Percentiles rank a stretch among this genome's conserved stretches.
phyloP scores from a whole-genome alignment of 129 eudicot genomes.

The Centella asiatica region DNA sequence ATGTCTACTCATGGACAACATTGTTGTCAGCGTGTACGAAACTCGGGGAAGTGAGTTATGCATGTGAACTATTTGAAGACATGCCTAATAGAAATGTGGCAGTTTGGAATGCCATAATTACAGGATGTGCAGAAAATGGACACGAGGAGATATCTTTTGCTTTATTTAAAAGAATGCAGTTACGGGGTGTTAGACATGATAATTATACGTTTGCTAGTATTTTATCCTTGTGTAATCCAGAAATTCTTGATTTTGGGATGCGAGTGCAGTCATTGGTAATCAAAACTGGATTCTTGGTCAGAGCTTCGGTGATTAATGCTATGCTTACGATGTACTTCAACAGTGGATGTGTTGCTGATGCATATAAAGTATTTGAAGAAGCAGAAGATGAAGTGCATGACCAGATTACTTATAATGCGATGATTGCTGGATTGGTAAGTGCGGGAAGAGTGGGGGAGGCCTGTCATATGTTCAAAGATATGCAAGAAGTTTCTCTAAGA shows the following conservation, averaged over 20 bases:
- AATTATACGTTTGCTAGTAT: conserved; percentile 76
- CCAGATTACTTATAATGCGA: conserved; percentile 61
- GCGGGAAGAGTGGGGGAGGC: conserved; percentile 53
- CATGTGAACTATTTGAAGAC: conserved; percentile 55
- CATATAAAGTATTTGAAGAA: conserved; percentile 50
- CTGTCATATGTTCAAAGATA: conserved; percentile 41
- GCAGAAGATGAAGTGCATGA: conserved; percentile 28
- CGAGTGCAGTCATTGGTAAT: conserved; percentile 54
- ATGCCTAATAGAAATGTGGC: conserved; percentile 52
- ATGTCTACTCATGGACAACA: conserved; percentile 83
- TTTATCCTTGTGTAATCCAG: conserved; percentile 55
- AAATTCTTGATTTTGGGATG: conserved; percentile 41
- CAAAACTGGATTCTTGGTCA: conserved; percentile 57
- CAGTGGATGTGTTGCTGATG: conserved; percentile 32
- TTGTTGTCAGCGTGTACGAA: conserved; percentile 69
- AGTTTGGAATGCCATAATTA: conserved; percentile 79
- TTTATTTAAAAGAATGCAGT: conserved; percentile 54
- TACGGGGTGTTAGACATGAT: conserved; percentile 55
- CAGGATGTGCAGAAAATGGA: conserved; percentile 69
- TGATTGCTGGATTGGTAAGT: conserved; percentile 65
- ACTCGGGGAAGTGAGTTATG: conserved; percentile 59
- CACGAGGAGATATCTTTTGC: conserved; percentile 31
- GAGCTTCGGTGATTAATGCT: conserved; percentile 60
- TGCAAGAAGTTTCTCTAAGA: conserved; percentile 32
- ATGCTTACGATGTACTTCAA: conserved; percentile 69